Base-by-base conservation (phyloP, 108 stramenopile genomes). In the Schizochytrium sp. region DNA sequence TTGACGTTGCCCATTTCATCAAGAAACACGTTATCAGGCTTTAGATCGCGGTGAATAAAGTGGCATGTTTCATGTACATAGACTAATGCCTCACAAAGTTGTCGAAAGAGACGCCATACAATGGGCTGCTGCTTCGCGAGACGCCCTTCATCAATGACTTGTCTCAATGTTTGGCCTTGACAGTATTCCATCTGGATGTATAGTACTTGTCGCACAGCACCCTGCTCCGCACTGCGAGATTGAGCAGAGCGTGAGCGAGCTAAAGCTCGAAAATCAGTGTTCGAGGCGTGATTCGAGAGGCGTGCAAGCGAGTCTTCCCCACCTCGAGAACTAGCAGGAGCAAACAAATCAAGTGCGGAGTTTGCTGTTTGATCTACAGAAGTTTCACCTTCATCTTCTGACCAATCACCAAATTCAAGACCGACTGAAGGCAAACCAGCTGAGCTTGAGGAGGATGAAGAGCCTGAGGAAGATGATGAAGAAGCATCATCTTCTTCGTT, bases 121-220 rank as follows among this genome's bases (percentile, higher is more conserved):
- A 50, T 10, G 2, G 13, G 15, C 40, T 10, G 76, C 50, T 83
- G 47, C 15, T 40, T 10, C 28, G 28, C 76, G 12, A 83, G 76
- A 38, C 56, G 60, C 87, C 72, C 45, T 57, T 87, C 76, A 15
- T 92, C 91, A 8, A 92, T 42, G 76, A 92, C 97, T 50, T 97
- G 95, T 41, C 93, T 95, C 53, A 98, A 92, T 4, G 97, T 98
- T 64, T 95, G 94, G 55, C 95, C 95, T 61, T 93, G 90, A 91
- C 98, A 98, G 89, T 96, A 96, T 92, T 98, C 97, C 98, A 98
- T 98, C 90, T 98, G 97, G 89, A 98, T 98, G 93, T 96, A 98
- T 45, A 98, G 91, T 64, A 93, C 44, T 44, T 69, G 64, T 8
- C 64, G 64, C 12, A 15, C 44, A 7, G 19, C 42, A 8, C 42